Percentiles rank a stretch among this genome's conserved stretches.
Evolutionary conservation across 2,329 filamentous ascomycete genomes (phyloP).

Genomic region (Colletotrichum magnum): DNA sequence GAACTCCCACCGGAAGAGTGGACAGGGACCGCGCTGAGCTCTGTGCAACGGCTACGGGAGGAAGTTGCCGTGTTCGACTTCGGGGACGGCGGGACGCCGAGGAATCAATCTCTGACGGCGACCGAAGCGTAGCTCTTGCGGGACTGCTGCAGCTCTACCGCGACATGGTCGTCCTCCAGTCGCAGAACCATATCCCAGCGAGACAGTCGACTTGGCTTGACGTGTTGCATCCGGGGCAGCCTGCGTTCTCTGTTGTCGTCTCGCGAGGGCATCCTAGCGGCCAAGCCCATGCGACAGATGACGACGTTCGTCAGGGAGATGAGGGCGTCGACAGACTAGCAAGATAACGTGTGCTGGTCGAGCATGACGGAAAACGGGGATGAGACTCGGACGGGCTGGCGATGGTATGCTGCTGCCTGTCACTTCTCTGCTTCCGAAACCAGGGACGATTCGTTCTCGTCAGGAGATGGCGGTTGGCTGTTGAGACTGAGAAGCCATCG

Average conservation of each 20-base stretch:
- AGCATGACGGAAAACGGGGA: conserved; percentile 52
- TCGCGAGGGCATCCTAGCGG: conserved; percentile 54
- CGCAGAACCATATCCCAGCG: conserved; percentile 18
- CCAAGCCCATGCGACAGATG: conserved; percentile 56
- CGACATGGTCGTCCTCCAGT: conserved; percentile 53
- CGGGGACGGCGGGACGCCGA: conserved; percentile 45
- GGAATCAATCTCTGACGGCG: conserved; percentile 44
- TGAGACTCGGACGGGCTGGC: conserved; percentile 44
- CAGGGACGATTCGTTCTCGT: background rate
- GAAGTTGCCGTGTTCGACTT: conserved; percentile 37
- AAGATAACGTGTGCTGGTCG: conserved; percentile 57
- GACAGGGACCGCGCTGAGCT: conserved; percentile 40
- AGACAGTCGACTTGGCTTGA: conserved; percentile 53
- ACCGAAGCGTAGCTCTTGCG: conserved; percentile 48
- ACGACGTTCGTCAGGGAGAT: conserved; percentile 58
- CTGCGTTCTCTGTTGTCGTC: conserved; percentile 55
- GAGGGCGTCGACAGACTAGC: conserved; percentile 51
- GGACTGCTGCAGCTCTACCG: conserved; percentile 47
- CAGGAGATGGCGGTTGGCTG: background rate
- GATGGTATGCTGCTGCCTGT: background rate
- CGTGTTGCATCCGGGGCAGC: conserved; percentile 51
- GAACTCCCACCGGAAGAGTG: too few relatives aligned
- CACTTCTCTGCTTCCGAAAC: background rate
- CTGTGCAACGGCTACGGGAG: background rate
- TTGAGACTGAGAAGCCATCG: background rate